These are phyloP conservation scores for Tetracentron sinense DNA, from an alignment of 164 flowering plant genomes.

Conservation along the genomic window DNA sequence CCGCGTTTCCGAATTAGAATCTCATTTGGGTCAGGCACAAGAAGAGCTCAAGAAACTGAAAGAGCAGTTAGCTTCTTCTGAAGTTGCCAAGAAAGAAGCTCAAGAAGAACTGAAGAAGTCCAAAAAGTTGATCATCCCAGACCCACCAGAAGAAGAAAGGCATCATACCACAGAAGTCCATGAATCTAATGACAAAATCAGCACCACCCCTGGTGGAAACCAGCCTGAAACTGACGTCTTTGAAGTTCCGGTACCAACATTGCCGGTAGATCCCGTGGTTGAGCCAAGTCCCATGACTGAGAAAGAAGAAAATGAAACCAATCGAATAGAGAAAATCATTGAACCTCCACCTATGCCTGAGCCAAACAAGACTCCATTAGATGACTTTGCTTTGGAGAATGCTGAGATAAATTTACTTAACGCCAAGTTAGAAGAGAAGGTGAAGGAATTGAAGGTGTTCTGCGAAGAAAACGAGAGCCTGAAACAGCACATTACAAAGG, in stretches of 20 bases:
- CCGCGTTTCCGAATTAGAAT: conserved; percentile 68
- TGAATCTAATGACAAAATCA: conserved; percentile 13
- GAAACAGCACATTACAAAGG: conserved; percentile 40
- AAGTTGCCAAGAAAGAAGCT: conserved; percentile 70
- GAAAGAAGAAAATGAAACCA: conserved; percentile 27
- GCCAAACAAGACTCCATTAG: conserved; percentile 25
- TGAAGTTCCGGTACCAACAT: conserved; percentile 51
- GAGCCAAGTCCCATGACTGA: conserved; percentile 15
- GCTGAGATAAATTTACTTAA: conserved; percentile 47
- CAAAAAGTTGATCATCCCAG: conserved; percentile 19
- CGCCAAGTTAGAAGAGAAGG: conserved; percentile 45
- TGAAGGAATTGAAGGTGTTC: conserved; percentile 36
- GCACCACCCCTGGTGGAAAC: conserved; percentile 19
- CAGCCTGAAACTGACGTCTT: conserved; percentile 66
- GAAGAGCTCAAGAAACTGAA: conserved; percentile 72
- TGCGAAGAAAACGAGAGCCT: conserved; percentile 42
- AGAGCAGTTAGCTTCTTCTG: conserved; percentile 63
- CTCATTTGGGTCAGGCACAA: conserved; percentile 79
- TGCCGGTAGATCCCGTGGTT: conserved; percentile 17
- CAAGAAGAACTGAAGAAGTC: conserved; percentile 53
- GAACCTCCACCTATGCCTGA: conserved; percentile 23
- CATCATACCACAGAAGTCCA: conserved; percentile 21
- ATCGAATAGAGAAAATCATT: conserved; percentile 17
- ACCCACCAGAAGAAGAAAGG: conserved; percentile 15
- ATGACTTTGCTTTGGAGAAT: conserved; percentile 33